Percentiles rank a stretch among this genome's conserved stretches.
These are phyloP conservation scores for Pseudopyrenochaeta lycopersici DNA, from an alignment of 2,329 filamentous ascomycete species.

Conservation along the genomic window DNA sequence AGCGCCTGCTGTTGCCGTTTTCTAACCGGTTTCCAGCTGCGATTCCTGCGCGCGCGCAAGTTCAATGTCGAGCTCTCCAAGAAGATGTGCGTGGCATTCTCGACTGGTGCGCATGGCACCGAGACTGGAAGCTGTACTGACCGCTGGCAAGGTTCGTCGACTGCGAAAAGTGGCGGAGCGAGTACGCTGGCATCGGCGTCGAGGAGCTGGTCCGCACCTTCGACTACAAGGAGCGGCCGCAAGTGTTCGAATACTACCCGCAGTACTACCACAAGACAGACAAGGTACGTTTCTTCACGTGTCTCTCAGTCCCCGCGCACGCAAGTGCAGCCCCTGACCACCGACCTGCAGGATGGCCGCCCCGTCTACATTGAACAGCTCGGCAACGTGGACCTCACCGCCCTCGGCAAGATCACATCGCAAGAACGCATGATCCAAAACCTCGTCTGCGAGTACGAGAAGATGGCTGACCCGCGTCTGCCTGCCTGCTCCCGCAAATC, in stretches of 20 bases:
- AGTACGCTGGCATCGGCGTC: slow-evolving; percentile 73
- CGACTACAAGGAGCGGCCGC: slow-evolving; percentile 84
- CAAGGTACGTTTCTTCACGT: slow-evolving; percentile 60
- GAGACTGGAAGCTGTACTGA: slow-evolving; percentile 30
- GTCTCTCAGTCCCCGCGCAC: too few relatives aligned
- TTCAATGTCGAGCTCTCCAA: slow-evolving; percentile 87
- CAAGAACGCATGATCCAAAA: slow-evolving; percentile 95
- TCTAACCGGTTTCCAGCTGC: slow-evolving; percentile 65
- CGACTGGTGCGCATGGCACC: not conserved
- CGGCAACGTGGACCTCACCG: slow-evolving; percentile 87
- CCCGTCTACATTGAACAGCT: slow-evolving; percentile 97
- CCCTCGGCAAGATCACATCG: slow-evolving; percentile 93
- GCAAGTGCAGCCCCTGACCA: slow-evolving; percentile 12
- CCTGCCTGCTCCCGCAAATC: slow-evolving; percentile 95
- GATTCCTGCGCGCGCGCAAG: slow-evolving; percentile 93
- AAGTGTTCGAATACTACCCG: slow-evolving; percentile 91
- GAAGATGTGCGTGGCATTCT: slow-evolving; percentile 74
- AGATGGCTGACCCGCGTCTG: slow-evolving; percentile 88
- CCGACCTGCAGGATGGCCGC: slow-evolving; percentile 77
- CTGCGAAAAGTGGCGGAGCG: slow-evolving; percentile 88
- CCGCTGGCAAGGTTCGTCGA: slow-evolving; percentile 78
- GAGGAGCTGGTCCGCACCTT: slow-evolving; percentile 83
- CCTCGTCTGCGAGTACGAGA: slow-evolving; percentile 97
- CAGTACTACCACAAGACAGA: slow-evolving; percentile 99
- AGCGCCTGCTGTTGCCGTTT: not conserved